Evolutionary conservation across 1,284 basidiomycete genomes (phyloP).

Genomic region (Melampsora americana): DNA sequence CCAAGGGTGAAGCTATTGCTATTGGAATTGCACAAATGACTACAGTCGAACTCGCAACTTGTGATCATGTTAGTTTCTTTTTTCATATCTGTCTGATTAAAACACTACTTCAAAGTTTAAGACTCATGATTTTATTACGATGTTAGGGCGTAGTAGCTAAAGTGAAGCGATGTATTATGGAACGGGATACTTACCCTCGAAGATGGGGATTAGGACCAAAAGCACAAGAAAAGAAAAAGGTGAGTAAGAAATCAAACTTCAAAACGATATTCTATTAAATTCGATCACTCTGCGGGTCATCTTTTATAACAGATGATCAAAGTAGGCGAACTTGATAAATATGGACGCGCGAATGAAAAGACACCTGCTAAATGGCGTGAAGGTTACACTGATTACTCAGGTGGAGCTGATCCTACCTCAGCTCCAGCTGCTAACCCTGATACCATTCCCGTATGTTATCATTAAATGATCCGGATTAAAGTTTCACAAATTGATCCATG

Average conservation of each 20-base stretch:
- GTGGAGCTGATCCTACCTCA: conserved; percentile 50
- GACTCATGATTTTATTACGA: no score
- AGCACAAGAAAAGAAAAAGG: conserved; percentile 94
- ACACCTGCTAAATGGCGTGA: conserved; percentile 88
- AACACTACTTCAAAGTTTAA: no score
- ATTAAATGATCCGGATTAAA: not conserved
- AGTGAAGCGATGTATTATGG: conserved; percentile 99
- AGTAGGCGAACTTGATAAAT: conserved; percentile 92
- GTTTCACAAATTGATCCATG: not conserved
- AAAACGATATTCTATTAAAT: no score
- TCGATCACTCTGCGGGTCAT: not conserved
- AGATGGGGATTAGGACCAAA: conserved; percentile 97
- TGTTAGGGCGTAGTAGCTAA: conserved; percentile 80
- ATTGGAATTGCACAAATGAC: conserved; percentile 94
- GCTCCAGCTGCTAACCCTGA: conserved; percentile 13
- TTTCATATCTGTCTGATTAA: not conserved
- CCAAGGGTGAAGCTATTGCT: conserved; percentile 98
- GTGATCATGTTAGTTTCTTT: conserved; percentile 69
- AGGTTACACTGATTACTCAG: conserved; percentile 85
- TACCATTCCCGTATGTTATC: conserved; percentile 10
- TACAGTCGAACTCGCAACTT: conserved; percentile 94
- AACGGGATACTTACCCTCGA: conserved; percentile 94
- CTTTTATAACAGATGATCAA: conserved; percentile 67
- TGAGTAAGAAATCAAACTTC: no score
- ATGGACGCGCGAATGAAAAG: conserved; percentile 84